Evolutionary conservation across 139 green algal genomes (phyloP).

Genomic region (Chlorella sp.): DNA sequence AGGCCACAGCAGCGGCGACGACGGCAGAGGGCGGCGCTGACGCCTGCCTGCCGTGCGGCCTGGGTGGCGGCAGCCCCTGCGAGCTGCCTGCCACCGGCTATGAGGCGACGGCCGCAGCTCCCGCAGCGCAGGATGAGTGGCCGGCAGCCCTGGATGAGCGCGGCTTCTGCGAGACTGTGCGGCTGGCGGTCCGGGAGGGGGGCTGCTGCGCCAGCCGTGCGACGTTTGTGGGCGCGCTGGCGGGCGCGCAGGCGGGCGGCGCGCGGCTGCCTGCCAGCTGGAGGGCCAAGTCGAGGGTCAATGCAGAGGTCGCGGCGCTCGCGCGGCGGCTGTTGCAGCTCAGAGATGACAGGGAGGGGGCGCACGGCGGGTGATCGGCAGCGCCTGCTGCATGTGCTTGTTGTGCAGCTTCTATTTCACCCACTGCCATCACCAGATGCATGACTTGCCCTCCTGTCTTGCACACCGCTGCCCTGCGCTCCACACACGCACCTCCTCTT

Average conservation of each 20-base stretch:
- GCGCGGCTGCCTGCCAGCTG: neutral
- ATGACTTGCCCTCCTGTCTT: too few relatives aligned
- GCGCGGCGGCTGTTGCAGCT: neutral
- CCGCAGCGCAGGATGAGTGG: neutral
- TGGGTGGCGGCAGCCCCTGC: neutral
- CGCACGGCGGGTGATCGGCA: too few relatives aligned
- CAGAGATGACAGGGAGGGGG: too few relatives aligned
- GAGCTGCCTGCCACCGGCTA: neutral
- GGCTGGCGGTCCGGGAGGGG: constrained; percentile 33
- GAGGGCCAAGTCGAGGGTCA: neutral
- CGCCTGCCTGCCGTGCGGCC: constrained; percentile 3
- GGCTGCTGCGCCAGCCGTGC: constrained; percentile 59
- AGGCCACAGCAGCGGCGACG: neutral
- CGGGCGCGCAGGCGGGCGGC: constrained; percentile 40
- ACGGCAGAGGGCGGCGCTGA: neutral
- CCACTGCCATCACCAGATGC: too few relatives aligned
- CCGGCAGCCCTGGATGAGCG: neutral
- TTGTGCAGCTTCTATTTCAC: too few relatives aligned
- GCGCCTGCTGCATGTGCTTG: too few relatives aligned
- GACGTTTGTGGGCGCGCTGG: constrained; percentile 43
- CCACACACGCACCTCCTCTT: too few relatives aligned
- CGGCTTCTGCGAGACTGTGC: neutral
- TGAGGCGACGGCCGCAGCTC: neutral
- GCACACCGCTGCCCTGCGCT: too few relatives aligned
- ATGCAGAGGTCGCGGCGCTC: neutral